Evolutionary conservation across 225 moss, liverwort and hornwort genomes (phyloP).

Genomic region (Ulota crispa): DNA sequence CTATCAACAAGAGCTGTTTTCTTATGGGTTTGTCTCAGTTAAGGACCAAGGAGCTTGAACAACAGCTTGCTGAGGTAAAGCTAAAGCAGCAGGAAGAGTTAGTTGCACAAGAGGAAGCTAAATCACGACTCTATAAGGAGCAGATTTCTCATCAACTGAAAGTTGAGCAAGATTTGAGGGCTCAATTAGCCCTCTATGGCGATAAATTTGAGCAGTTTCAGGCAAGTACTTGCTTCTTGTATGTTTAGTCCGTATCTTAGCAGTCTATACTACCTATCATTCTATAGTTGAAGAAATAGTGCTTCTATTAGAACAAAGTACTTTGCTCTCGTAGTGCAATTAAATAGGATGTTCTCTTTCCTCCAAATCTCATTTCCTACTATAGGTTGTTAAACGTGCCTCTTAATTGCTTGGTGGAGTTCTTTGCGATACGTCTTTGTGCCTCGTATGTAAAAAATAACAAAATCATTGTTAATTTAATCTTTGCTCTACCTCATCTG

Average conservation of each 20-base stretch:
- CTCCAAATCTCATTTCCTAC: background rate
- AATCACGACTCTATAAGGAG: constrained; percentile 78
- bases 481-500: background rate
- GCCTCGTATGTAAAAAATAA: background rate
- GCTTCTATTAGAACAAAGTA: background rate
- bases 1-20: constrained; percentile 4
- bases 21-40: constrained; percentile 47
- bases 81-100: constrained; percentile 95
- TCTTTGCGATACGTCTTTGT: background rate
- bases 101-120: constrained; percentile 74
- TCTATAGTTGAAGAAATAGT: background rate
- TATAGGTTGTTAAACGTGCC: background rate
- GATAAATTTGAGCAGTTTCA: constrained; percentile 99
- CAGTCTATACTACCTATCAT: constrained; percentile 5
- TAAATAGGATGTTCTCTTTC: background rate
- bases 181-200: constrained; percentile 88
- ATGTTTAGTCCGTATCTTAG: background rate
- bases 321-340: background rate
- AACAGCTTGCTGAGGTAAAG: constrained; percentile 92
- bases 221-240: constrained; percentile 44
- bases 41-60: constrained; percentile 84
- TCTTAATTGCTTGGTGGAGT: constrained; percentile 6
- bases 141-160: constrained; percentile 81
- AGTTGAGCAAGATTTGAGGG: constrained; percentile 87
- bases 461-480: background rate